Evolutionary conservation across 2,329 filamentous ascomycete genomes (phyloP), one percentile per base, ranked within the genome.

Genomic region (Aureobasidium sp.): DNA sequence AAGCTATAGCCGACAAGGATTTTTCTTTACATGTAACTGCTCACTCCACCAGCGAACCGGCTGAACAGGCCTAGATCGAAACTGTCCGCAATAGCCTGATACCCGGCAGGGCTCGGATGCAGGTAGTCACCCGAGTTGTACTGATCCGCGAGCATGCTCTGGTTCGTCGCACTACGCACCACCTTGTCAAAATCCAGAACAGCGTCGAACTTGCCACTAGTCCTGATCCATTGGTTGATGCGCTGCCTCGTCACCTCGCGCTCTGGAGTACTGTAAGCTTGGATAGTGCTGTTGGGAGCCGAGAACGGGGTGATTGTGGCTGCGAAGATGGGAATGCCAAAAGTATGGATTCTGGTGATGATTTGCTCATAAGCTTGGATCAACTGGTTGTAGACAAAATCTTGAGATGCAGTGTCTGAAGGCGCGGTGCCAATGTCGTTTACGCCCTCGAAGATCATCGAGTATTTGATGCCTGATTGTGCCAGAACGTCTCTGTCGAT

Each of bases 221-320:
- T 67, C 27, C 82, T 64, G 25, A 86, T 85, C 71, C 79, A 86
- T 8, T 71, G 64, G 60, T 86, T 86, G 14, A 86, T 70, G 19
- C 70, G 70, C 60, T 77, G 71, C 42, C 83, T 67, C 1, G 79
- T 80, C 59, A 69, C 65, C 61, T 86, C 82, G 6, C 81, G 67
- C 35, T 73, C 67, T 0, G 77, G 71, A 57, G 74, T 68, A 8
- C 74, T 77, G 61, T 85, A 85, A 22, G 73, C 67, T 64, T 83
- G 76, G 32, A 64, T 66, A 8, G 66, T 68, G 25, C 64, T 68
- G 3, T 68, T 65, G 0, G 68, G 67, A 7, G 71, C 73, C 7
- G 65, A 70, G 58, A 86, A 86, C 0, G 82, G 83, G 3, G 82
- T 85, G 55, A 86, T 84, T 0, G 84, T 86, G 0, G 79, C 81